These are phyloP conservation scores for Colletotrichum caudatum DNA, from an alignment of 2,329 filamentous ascomycete species.

Conservation along the genomic window DNA sequence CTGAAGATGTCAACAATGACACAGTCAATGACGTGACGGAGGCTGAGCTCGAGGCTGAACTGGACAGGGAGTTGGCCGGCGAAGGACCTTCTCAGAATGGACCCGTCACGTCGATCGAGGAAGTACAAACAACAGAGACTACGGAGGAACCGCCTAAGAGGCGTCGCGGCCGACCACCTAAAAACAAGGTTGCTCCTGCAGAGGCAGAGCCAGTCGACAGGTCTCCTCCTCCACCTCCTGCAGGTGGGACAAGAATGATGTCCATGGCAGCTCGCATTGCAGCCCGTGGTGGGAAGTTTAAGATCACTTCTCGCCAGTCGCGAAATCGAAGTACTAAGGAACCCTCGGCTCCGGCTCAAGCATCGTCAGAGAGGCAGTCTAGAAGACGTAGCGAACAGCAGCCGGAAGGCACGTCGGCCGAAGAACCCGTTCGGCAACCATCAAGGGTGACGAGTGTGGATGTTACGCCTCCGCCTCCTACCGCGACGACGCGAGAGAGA, in stretches of 20 bases:
- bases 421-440: neutral
- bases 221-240: slow-evolving; percentile 26
- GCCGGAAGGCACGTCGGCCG: neutral
- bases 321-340: slow-evolving; percentile 19
- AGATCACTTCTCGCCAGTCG: slow-evolving; percentile 57
- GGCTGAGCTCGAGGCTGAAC: slow-evolving; percentile 52
- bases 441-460: slow-evolving; percentile 23
- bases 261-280: slow-evolving; percentile 71
- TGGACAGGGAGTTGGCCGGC: slow-evolving; percentile 50
- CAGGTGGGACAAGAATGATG: slow-evolving; percentile 52
- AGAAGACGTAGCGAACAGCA: slow-evolving; percentile 5
- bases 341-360: slow-evolving; percentile 15
- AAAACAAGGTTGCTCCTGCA: slow-evolving; percentile 16
- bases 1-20: slow-evolving; percentile 24
- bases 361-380: slow-evolving; percentile 1
- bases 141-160: slow-evolving; percentile 21
- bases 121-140: slow-evolving; percentile 37
- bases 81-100: slow-evolving; percentile 38
- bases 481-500: neutral
- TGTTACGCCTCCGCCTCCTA: slow-evolving; percentile 22
- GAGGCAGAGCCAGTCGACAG: slow-evolving; percentile 23
- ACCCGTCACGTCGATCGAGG: slow-evolving; percentile 1
- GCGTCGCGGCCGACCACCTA: slow-evolving; percentile 38
- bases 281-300: slow-evolving; percentile 65
- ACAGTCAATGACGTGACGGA: slow-evolving; percentile 44